Base-by-base conservation (phyloP, 768 basidiomycete genomes). In the Cubamyces lactineus region DNA sequence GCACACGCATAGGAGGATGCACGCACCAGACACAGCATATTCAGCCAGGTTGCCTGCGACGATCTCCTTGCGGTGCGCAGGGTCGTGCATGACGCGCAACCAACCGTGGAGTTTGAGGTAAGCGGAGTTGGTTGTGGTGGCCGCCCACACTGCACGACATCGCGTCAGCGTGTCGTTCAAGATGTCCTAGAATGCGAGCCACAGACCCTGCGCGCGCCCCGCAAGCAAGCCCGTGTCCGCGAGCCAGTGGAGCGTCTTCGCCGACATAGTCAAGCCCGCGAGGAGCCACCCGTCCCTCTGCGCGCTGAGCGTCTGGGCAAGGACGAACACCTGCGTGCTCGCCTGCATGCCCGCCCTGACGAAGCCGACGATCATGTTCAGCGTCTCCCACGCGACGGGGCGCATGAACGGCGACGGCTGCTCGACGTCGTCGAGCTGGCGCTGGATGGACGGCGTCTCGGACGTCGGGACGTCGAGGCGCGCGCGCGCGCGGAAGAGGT, bases 381-480 rank as follows among this genome's bases (percentile, higher is more conserved):
- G 76, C 11, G 84, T 85, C 43, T 81, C 79, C 82, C 88, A 91
- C 5, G 85, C 86, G 30, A 88, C 77, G 56, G 64, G 70, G n/a
- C 12, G 30, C 50, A 63, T 71, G 63, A 64, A 76, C 9, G n/a
- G 16, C 8, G 81, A 78, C n/a, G 72, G 75, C 4, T 78, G 70
- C 59, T 79, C 76, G 11, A 80, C 78, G 34, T 82, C 72, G 49
- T 88, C 83, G 21, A 93, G 74, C 66, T 89, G 88, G 34, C 82
- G 78, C 65, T 86, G 85, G 9, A 91, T 77, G 11, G 81, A 79
- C 2, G 86, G 78, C 70, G 91, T 86, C 54, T 86, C 80, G 59
- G 84, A 92, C 0, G 91, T 91, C 0, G 89, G 89, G 3, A 91
- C 77, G 70, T 93, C 91, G 34, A 93, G 79, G 5, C 91, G 83